Percentiles rank a stretch among this genome's conserved stretches.
These are phyloP conservation scores for Tillandsia fasciculata DNA, from an alignment of 176 grass and related monocot genomes.

Conservation along the genomic window DNA sequence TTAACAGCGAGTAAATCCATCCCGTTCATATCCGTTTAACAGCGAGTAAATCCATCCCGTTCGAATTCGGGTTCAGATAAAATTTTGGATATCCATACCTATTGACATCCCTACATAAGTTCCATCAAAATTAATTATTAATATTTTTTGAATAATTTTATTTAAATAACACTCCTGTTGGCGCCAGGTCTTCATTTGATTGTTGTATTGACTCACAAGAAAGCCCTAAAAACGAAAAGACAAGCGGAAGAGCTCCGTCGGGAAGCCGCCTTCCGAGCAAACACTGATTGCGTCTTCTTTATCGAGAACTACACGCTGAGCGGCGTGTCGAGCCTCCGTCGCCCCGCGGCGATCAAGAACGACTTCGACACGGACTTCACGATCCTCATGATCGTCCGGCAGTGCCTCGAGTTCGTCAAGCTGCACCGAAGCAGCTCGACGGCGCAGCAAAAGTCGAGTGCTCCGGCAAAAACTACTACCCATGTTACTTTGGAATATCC, in stretches of 20 bases:
- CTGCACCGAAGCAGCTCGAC: conserved; percentile 36
- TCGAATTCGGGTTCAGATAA: too few relatives aligned
- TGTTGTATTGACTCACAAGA: conserved; percentile 75
- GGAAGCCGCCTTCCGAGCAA: conserved; percentile 65
- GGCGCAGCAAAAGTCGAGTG: too few relatives aligned
- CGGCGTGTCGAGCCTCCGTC: conserved; percentile 30
- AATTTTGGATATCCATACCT: too few relatives aligned
- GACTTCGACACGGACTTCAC: conserved; percentile 81
- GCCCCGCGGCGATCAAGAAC: conserved; percentile 48
- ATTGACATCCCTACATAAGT: too few relatives aligned
- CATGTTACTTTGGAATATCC: too few relatives aligned
- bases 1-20: too few relatives aligned
- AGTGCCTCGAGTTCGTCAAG: conserved; percentile 83
- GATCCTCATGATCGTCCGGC: conserved; percentile 47
- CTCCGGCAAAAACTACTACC: too few relatives aligned
- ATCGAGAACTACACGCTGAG: conserved; percentile 73
- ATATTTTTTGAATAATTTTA: background rate
- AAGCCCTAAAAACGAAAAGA: conserved; percentile 38
- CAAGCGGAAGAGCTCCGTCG: conserved; percentile 64
- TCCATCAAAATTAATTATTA: background rate
- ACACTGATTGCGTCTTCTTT: conserved; percentile 76
- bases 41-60: too few relatives aligned
- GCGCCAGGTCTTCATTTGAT: conserved; percentile 61
- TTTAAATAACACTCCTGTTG: background rate
- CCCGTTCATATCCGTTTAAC: too few relatives aligned